Percentiles rank a stretch among this genome's conserved stretches.
Conservation (phyloP, 768 basidiomycete genomes). For the Mycena latifolia region DNA sequence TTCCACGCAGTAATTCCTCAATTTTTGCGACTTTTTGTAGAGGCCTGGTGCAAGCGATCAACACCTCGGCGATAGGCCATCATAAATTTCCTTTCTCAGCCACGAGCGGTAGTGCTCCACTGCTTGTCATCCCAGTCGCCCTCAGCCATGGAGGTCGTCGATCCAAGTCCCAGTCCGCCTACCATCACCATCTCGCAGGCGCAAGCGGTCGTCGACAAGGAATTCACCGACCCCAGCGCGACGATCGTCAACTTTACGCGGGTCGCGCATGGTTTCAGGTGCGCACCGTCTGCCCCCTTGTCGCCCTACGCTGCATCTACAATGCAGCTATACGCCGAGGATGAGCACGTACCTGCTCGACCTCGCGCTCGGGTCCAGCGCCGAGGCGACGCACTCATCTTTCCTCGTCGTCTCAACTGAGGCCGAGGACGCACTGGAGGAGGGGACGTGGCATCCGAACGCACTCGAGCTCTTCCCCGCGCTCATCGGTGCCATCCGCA, state of each 20-base stretch:
- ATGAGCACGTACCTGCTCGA: slow-evolving; percentile 44
- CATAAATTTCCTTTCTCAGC: neutral
- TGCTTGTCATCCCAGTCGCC: too few relatives aligned
- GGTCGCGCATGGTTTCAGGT: slow-evolving; percentile 47
- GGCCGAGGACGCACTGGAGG: neutral
- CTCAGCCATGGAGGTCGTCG: neutral
- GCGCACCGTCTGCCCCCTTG: neutral
- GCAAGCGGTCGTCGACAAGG: slow-evolving; percentile 44
- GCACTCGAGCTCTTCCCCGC: slow-evolving; percentile 51
- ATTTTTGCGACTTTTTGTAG: too few relatives aligned
- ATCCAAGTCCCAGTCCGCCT: too few relatives aligned
- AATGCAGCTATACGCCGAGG: slow-evolving; percentile 43
- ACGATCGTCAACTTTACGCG: slow-evolving; percentile 39
- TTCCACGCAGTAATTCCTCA: too few relatives aligned
- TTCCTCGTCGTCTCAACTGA: slow-evolving; percentile 36
- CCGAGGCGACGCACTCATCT: slow-evolving; percentile 42
- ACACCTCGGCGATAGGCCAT: too few relatives aligned
- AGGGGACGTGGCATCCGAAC: slow-evolving; percentile 46
- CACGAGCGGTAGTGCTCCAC: neutral
- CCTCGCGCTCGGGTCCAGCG: slow-evolving; percentile 37
- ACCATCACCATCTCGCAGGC: slow-evolving; percentile 36
- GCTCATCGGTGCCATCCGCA: slow-evolving; percentile 57
- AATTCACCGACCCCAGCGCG: slow-evolving; percentile 30
- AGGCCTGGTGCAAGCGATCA: too few relatives aligned
- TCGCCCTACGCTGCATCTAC: slow-evolving; percentile 4